A percentile compares a stretch with the other conserved stretches of the same genome.
These are phyloP conservation scores for Colletotrichum graminicola DNA, from an alignment of 2,329 filamentous ascomycete species.

Conservation along the genomic window DNA sequence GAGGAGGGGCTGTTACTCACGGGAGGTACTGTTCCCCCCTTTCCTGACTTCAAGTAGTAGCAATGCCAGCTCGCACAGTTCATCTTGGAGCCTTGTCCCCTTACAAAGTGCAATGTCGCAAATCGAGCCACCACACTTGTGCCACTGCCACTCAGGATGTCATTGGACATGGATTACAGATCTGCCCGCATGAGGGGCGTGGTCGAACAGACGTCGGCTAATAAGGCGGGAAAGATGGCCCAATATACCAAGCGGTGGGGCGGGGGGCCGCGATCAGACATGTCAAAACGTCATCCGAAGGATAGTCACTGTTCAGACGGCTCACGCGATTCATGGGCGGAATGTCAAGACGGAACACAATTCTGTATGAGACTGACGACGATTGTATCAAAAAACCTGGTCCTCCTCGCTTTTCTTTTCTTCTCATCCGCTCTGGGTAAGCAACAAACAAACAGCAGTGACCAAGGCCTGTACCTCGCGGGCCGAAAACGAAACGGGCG, in stretches of 20 bases:
- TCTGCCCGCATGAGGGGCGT: neutral
- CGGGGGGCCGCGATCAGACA: neutral
- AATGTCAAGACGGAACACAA: neutral
- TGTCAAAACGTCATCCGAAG: neutral
- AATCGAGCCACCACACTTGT: neutral
- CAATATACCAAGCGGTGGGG: neutral
- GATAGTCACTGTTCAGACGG: neutral
- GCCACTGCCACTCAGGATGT: neutral
- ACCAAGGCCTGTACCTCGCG: conserved; percentile 4
- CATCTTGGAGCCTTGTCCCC: conserved; percentile 4
- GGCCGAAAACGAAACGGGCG: conserved; percentile 22
- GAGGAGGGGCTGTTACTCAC: neutral
- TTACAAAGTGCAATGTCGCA: neutral
- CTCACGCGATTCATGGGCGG: neutral
- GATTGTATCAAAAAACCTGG: conserved; percentile 19
- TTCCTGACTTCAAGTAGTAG: conserved; percentile 12
- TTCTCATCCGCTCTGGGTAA: conserved; percentile 7
- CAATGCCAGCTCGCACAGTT: conserved; percentile 30
- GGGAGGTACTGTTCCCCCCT: neutral
- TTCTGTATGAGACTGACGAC: conserved; percentile 11
- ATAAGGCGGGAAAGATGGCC: no score
- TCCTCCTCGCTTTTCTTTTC: conserved; percentile 27
- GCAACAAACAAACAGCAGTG: conserved; percentile 4
- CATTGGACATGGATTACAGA: neutral
- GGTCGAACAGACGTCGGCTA: neutral